Evolutionary conservation across 1,284 basidiomycete genomes (phyloP).

Genomic region (Meira nashicola): DNA sequence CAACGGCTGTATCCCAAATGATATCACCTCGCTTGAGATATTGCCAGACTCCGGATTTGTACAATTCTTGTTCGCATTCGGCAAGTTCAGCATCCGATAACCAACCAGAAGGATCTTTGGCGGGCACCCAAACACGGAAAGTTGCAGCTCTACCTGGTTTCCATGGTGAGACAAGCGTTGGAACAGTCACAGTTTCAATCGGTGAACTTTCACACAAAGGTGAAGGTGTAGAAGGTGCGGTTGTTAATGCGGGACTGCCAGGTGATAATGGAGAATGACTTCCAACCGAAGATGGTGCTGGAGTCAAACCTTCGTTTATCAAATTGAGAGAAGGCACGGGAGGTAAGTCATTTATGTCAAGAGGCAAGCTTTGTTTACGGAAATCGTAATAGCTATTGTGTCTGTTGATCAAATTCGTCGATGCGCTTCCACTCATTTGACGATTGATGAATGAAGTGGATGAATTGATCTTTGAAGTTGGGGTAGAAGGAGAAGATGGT

Average conservation of each 20-base stretch:
- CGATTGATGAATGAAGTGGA: neutral
- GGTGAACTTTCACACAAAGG: too few species aligned
- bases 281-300: neutral
- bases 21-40: slow-evolving; percentile 52
- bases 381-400: slow-evolving; percentile 3
- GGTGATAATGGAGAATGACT: neutral
- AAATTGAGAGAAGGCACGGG: neutral
- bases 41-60: slow-evolving; percentile 50
- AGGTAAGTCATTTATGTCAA: neutral
- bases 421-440: neutral
- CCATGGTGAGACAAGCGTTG: slow-evolving; percentile 27
- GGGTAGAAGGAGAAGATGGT: neutral
- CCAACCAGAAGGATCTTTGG: slow-evolving; percentile 31
- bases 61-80: slow-evolving; percentile 47
- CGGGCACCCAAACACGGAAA: slow-evolving; percentile 54
- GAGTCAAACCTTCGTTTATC: neutral
- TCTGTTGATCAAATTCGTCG: neutral
- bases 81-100: slow-evolving; percentile 41
- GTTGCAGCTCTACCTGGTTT: slow-evolving; percentile 50
- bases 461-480: neutral
- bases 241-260: neutral
- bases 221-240: neutral
- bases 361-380: neutral
- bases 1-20: slow-evolving; percentile 52
- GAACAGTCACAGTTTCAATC: neutral